Conservation (phyloP, 768 basidiomycete genomes). For the Clitopilus passeckerianus region DNA sequence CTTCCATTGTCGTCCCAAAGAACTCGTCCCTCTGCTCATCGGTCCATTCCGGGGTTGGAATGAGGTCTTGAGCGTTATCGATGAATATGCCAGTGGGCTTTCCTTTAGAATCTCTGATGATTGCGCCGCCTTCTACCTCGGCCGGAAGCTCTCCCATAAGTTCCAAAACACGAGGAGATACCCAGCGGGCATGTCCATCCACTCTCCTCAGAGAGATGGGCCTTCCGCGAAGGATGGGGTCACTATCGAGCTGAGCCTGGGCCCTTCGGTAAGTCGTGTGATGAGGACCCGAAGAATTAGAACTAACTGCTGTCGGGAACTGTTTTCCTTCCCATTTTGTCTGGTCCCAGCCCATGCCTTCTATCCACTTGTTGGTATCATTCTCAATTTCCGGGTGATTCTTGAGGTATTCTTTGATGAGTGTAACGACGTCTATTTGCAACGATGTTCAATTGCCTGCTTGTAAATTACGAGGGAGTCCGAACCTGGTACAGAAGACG, state of each 20-base stretch:
- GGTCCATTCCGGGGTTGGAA: conserved; percentile 62
- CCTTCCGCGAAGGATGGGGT: conserved; percentile 60
- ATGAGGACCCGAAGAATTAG: neutral
- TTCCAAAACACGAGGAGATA: conserved; percentile 68
- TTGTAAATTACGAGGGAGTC: neutral
- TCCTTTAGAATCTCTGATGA: conserved; percentile 57
- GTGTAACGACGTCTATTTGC: conserved; percentile 47
- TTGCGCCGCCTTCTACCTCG: conserved; percentile 67
- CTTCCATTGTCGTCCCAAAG: conserved; percentile 57
- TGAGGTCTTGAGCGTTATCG: conserved; percentile 82
- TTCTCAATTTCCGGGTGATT: conserved; percentile 49
- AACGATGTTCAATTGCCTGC: neutral
- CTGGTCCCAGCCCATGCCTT: conserved; percentile 94
- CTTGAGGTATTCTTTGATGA: conserved; percentile 54
- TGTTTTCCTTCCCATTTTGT: conserved; percentile 60
- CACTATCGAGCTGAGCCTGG: conserved; percentile 69
- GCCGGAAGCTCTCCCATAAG: conserved; percentile 57
- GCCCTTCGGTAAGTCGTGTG: neutral
- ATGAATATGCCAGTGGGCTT: conserved; percentile 58
- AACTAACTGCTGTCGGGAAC: conserved; percentile 70
- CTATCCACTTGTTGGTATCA: conserved; percentile 62
- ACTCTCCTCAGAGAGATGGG: conserved; percentile 73
- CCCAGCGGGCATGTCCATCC: conserved; percentile 86
- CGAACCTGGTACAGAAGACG: conserved; percentile 55
- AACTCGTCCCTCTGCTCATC: conserved; percentile 52